phyloP scores from a whole-genome alignment of 768 basidiomycete species.

The Lactifluus piperatus region DNA sequence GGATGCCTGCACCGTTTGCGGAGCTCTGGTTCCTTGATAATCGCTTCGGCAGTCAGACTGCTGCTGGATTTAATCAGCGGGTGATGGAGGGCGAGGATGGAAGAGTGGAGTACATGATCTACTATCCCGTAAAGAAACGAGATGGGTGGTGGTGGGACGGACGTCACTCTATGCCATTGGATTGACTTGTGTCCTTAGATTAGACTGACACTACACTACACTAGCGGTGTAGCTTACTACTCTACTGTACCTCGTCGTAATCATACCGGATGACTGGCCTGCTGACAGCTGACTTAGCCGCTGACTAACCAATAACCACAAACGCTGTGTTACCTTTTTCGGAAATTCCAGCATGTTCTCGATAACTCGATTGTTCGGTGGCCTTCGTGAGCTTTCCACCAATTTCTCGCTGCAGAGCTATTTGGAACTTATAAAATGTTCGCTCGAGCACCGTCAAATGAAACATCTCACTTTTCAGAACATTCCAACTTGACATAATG shows the following conservation, averaged over 20 bases:
- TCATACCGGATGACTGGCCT: too few relatives aligned
- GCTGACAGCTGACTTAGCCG: too few relatives aligned
- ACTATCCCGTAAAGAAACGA: not conserved
- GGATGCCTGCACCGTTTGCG: constrained; percentile 9
- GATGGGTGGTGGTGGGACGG: constrained; percentile 13
- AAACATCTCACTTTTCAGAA: not conserved
- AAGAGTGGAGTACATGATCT: constrained; percentile 6
- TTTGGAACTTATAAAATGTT: not conserved
- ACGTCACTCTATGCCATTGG: not conserved
- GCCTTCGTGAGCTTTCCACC: not conserved
- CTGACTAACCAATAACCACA: not conserved
- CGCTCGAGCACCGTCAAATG: not conserved
- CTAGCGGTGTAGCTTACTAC: not conserved
- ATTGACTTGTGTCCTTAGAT: not conserved
- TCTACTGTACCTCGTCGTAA: too few relatives aligned
- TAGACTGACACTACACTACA: too few relatives aligned
- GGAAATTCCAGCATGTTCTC: constrained; percentile 6
- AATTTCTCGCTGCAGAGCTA: not conserved
- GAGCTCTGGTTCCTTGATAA: constrained; percentile 16
- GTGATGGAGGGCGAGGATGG: not conserved
- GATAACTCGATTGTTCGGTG: not conserved
- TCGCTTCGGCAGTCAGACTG: not conserved
- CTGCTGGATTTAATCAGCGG: constrained; percentile 5
- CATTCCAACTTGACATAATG: not conserved
- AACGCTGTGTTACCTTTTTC: not conserved